These are phyloP conservation scores for Cladorrhinum sp. DNA, from an alignment of 2,329 filamentous ascomycete species.

Conservation along the genomic window DNA sequence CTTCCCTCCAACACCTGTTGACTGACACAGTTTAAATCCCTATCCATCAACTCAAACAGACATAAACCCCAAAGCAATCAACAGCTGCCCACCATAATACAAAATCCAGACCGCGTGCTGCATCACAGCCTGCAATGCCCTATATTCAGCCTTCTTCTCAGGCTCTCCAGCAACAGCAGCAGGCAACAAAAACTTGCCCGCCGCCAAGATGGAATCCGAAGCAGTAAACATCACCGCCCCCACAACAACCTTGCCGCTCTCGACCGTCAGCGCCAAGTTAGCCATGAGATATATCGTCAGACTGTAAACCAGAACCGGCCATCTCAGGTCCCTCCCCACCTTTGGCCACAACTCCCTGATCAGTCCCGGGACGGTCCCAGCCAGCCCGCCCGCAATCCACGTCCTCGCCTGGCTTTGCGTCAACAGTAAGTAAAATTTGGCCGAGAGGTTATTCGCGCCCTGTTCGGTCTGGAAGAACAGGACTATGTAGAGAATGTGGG, in stretches of 20 bases:
- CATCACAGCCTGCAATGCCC: conserved; percentile 28
- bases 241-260: conserved; percentile 24
- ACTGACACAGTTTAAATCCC: no score
- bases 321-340: conserved; percentile 25
- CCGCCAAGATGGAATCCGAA: conserved; percentile 35
- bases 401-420: conserved; percentile 13
- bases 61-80: conserved; percentile 30
- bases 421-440: conserved; percentile 6
- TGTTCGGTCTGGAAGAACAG: conserved; percentile 26
- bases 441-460: conserved; percentile 14
- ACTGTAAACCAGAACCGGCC: conserved; percentile 35
- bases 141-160: neutral
- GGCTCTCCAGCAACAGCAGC: conserved; percentile 19
- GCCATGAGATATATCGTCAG: conserved; percentile 34
- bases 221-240: conserved; percentile 34
- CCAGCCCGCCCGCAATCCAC: conserved; percentile 18
- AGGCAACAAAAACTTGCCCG: conserved; percentile 34
- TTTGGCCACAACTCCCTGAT: conserved; percentile 29
- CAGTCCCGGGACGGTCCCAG: conserved; percentile 30
- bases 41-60: neutral
- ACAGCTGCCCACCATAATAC: conserved; percentile 36
- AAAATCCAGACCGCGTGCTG: conserved; percentile 36
- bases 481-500: conserved; percentile 35
- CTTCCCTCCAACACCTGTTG: no score
- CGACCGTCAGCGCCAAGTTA: conserved; percentile 31